Percentiles rank a stretch among this genome's conserved stretches.
These are phyloP conservation scores for Termitomyces sp. DNA, from an alignment of 768 basidiomycete species.

Conservation along the genomic window DNA sequence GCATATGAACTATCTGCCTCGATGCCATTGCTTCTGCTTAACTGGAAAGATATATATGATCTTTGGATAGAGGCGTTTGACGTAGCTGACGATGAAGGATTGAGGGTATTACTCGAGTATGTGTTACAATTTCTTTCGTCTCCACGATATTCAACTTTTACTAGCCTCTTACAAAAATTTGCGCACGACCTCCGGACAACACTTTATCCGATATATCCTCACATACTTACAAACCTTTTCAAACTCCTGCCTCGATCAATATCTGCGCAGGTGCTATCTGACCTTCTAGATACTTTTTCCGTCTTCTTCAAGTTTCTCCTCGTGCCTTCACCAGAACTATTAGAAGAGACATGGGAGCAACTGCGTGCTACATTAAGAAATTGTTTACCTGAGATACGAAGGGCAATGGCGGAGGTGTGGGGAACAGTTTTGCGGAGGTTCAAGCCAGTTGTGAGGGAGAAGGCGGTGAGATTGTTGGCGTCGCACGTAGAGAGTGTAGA, in stretches of 20 bases:
- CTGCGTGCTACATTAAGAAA: constrained; percentile 47
- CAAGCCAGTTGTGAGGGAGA: constrained; percentile 52
- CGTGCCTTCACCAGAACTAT: constrained; percentile 53
- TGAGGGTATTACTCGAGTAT: constrained; percentile 74
- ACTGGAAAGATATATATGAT: constrained; percentile 65
- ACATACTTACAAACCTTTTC: constrained; percentile 52
- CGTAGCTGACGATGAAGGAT: constrained; percentile 63
- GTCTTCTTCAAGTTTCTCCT: constrained; percentile 70
- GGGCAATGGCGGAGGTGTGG: constrained; percentile 86
- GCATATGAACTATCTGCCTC: constrained; percentile 61
- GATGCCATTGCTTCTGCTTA: constrained; percentile 76
- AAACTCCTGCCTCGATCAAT: constrained; percentile 53
- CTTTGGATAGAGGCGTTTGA: constrained; percentile 60
- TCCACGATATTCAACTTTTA: constrained; percentile 1
- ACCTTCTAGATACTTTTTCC: constrained; percentile 64
- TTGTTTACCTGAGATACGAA: constrained; percentile 68
- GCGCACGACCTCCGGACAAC: constrained; percentile 79
- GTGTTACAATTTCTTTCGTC: constrained; percentile 18
- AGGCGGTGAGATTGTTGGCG: constrained; percentile 52
- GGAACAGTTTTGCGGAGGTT: constrained; percentile 70
- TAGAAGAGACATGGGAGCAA: constrained; percentile 56
- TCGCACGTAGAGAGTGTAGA: constrained; percentile 45
- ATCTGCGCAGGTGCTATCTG: constrained; percentile 53
- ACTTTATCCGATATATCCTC: constrained; percentile 54
- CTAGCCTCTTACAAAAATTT: constrained; percentile 73